Evolutionary conservation across 2,329 filamentous ascomycete genomes (phyloP), one percentile per base, ranked within the genome.

Genomic region (Aureobasidium musti): DNA sequence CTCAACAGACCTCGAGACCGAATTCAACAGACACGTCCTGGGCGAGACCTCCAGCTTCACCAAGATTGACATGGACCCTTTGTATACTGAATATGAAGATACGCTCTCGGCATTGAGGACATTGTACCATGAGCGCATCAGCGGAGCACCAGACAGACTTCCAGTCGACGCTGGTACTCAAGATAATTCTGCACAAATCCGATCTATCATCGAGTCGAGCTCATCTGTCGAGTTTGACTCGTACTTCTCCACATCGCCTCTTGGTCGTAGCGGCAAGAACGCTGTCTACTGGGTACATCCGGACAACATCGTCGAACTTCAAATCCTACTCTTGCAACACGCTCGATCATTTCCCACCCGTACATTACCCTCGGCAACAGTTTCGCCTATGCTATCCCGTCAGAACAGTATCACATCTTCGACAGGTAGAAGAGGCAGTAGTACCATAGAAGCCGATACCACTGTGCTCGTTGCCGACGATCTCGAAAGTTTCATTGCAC

Each of bases 1-100:
- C 47, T 92, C 91, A 26, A 82, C 82, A 6, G 82, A 84, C 0
- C 80, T 95, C 26, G 84, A 85, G 68, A 79, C 81, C 53, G 85
- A 88, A 28, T 90, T 95, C 77, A 86, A 85, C 68, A 83, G 88
- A 35, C 84, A 88, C 71, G 79, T 94, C 28, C 81, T 91, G 56
- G 81, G 81, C 59, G 82, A 86, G 65, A 87, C 86, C 4, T 89
- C 88, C 76, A 91, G 88, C 77, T 92, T 94, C 73, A 89, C 88
- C 8, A 84, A 84, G 60, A 82, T 86, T 70, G 86, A 92, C 74
- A 86, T 91, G 68, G 79, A 79, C 43, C 78, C 81, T 45, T 72
- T 83, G 19, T 74, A 84, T 47, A 78, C 81, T 68, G 78, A 81
- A 69, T 84, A 82, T 71, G 80, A 81, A 49, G 75, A 79, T 50